These are phyloP conservation scores for Thelonectria olida DNA, from an alignment of 2,329 filamentous ascomycete species.

Conservation along the genomic window DNA sequence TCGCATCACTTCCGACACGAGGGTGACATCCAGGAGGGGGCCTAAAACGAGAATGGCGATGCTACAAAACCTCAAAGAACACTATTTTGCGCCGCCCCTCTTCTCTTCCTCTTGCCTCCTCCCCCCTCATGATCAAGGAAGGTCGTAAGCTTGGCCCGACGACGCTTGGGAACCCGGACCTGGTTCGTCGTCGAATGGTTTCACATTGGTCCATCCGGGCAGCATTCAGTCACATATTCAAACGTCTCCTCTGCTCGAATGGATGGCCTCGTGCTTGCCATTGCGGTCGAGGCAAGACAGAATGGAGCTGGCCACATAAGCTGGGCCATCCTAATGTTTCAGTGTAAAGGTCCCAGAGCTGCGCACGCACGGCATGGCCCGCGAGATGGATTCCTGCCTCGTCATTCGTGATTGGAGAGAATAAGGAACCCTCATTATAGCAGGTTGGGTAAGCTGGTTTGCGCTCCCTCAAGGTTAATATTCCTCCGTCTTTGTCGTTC, in stretches of 20 bases:
- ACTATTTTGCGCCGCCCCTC: constrained; percentile 10
- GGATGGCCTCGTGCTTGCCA: constrained; percentile 12
- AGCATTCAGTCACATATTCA: constrained; percentile 16
- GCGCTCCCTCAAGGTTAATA: too few species aligned
- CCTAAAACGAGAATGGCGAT: constrained; percentile 12
- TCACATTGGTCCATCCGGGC: constrained; percentile 34
- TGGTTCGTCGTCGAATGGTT: constrained; percentile 34
- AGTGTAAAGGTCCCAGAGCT: constrained; percentile 32
- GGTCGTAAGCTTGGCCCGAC: constrained; percentile 18
- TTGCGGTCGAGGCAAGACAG: constrained; percentile 25
- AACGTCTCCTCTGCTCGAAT: constrained; percentile 19
- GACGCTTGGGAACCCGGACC: constrained; percentile 24
- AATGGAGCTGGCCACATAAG: constrained; percentile 36
- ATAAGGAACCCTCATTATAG: constrained; percentile 10
- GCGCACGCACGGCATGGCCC: constrained; percentile 27
- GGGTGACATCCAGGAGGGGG: constrained; percentile 18
- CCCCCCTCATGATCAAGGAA: neutral
- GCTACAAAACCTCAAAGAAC: constrained; percentile 3
- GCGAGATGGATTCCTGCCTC: constrained; percentile 14
- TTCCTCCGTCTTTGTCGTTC: too few species aligned
- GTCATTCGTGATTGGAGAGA: constrained; percentile 24
- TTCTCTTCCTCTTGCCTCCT: neutral
- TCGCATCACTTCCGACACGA: constrained; percentile 5
- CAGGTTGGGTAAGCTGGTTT: neutral
- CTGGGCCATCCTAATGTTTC: constrained; percentile 39